phyloP scores from a whole-genome alignment of 1,284 basidiomycete genomes.

The Rhodotorula sp. region DNA sequence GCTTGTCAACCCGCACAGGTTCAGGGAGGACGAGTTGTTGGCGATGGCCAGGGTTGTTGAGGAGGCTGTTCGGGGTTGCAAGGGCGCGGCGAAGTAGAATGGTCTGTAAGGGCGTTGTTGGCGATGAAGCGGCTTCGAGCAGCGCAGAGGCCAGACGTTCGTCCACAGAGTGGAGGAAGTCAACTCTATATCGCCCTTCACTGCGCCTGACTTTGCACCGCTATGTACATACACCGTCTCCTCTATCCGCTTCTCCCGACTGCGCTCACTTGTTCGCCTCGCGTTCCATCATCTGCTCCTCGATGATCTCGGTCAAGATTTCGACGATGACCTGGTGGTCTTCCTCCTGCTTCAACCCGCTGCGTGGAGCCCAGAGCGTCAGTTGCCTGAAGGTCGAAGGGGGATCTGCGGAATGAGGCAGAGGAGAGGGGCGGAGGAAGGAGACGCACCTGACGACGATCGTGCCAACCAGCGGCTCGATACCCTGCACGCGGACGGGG shows the following conservation, averaged over 20 bases:
- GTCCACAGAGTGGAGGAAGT: too few species aligned
- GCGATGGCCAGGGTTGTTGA: background rate
- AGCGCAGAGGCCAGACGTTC: too few species aligned
- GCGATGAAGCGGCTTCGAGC: too few species aligned
- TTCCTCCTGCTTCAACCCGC: constrained; percentile 41
- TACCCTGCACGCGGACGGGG: constrained; percentile 40
- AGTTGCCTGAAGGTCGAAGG: too few species aligned
- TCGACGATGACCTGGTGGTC: constrained; percentile 42
- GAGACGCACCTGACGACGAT: constrained; percentile 31
- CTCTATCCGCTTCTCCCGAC: too few species aligned
- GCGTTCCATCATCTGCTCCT: constrained; percentile 2
- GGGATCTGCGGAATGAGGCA: too few species aligned
- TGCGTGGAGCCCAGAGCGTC: background rate
- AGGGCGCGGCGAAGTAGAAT: too few species aligned
- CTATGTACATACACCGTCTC: too few species aligned
- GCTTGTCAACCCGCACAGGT: constrained; percentile 4
- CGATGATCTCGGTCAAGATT: constrained; percentile 33
- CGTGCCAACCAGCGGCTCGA: constrained; percentile 41
- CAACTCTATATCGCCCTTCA: too few species aligned
- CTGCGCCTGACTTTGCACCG: too few species aligned
- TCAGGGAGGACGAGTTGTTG: constrained; percentile 5
- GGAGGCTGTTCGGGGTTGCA: background rate
- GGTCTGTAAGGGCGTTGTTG: too few species aligned
- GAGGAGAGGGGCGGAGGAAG: background rate
- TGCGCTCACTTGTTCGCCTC: background rate